phyloP scores from a whole-genome alignment of 176 grass and related monocot species.

The Thalia dealbata region DNA sequence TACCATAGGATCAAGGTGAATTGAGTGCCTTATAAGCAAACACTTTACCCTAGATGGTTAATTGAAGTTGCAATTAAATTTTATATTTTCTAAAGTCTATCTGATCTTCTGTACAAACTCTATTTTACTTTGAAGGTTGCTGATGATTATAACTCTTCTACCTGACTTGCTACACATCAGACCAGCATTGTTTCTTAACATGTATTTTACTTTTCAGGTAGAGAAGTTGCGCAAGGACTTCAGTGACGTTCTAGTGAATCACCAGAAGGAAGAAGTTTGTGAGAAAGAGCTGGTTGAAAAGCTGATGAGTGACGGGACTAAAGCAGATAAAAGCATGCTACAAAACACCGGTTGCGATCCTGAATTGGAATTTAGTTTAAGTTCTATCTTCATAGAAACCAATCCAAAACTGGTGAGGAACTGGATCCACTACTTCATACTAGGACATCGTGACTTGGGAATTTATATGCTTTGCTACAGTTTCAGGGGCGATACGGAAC shows the following conservation, averaged over 20 bases:
- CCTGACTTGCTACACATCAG: neutral
- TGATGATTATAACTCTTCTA: neutral
- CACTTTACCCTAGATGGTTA: too few relatives aligned
- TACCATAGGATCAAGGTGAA: too few relatives aligned
- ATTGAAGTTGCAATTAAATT: too few relatives aligned
- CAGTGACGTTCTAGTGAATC: conserved; percentile 27
- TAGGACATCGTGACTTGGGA: neutral
- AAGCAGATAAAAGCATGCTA: conserved; percentile 38
- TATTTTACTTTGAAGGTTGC: too few relatives aligned
- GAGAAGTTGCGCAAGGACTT: conserved; percentile 47
- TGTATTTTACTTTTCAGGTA: conserved; percentile 27
- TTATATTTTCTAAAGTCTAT: too few relatives aligned
- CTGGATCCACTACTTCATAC: neutral
- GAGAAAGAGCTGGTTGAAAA: conserved; percentile 51
- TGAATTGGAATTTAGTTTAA: conserved; percentile 53
- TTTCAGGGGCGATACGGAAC: conserved; percentile 67
- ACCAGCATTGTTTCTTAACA: neutral
- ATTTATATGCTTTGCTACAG: neutral
- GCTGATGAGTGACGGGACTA: conserved; percentile 52
- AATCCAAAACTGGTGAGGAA: conserved; percentile 35
- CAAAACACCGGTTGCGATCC: conserved; percentile 44
- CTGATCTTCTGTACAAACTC: neutral
- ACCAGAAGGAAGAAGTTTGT: conserved; percentile 24
- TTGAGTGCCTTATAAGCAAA: too few relatives aligned
- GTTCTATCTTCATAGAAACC: conserved; percentile 65